A percentile compares a stretch with the other conserved stretches of the same genome.
Evolutionary conservation across 768 basidiomycete genomes (phyloP).

Genomic region (Hortiboletus campestris): DNA sequence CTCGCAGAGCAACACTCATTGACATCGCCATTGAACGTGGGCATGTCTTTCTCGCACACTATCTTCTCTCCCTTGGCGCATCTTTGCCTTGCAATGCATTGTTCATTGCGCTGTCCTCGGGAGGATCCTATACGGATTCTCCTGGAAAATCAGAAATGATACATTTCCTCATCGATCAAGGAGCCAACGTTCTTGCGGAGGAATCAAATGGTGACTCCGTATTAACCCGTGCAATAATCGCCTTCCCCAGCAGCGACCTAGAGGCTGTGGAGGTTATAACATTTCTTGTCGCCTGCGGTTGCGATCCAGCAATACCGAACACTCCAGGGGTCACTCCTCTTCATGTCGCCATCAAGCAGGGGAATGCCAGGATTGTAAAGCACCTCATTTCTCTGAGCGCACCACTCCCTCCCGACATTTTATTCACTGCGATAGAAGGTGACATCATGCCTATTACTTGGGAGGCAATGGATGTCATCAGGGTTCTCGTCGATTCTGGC

Average conservation of each 20-base stretch:
- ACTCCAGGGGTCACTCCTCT: not conserved
- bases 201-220: not conserved
- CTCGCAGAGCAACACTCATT: not conserved
- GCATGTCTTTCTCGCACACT: not conserved
- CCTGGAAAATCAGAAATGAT: not conserved
- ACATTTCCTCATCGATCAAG: not conserved
- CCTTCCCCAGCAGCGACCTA: not conserved
- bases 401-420: not conserved
- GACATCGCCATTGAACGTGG: not conserved
- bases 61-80: not conserved
- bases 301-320: not conserved
- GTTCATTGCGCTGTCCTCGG: not conserved
- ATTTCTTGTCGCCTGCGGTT: not conserved
- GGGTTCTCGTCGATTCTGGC: not conserved
- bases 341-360: not conserved
- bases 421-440: not conserved
- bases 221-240: not conserved
- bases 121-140: too few relatives aligned
- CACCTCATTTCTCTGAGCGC: not conserved
- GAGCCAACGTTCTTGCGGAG: not conserved
- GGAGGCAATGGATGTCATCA: not conserved
- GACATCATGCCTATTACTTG: too few relatives aligned
- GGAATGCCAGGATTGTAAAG: not conserved
- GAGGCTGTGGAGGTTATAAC: not conserved
- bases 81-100: not conserved